phyloP scores from a whole-genome alignment of 2,329 filamentous ascomycete genomes.

The Arachnopeziza araneosa region DNA sequence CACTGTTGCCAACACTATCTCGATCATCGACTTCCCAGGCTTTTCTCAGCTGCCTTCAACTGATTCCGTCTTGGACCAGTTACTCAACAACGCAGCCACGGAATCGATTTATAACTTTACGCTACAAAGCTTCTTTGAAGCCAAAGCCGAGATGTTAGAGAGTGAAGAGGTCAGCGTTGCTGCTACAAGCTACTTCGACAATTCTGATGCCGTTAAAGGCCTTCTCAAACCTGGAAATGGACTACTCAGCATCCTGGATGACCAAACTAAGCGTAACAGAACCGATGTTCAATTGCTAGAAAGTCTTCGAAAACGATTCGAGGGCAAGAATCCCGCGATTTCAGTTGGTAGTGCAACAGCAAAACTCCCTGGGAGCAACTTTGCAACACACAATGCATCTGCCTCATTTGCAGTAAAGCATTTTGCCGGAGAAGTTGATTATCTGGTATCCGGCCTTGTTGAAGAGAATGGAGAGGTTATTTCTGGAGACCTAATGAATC shows the following conservation, averaged over 20 bases:
- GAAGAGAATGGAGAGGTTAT: slow-evolving; percentile 97
- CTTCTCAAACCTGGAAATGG: slow-evolving; percentile 91
- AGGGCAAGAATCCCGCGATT: slow-evolving; percentile 90
- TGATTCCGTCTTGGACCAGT: slow-evolving; percentile 80
- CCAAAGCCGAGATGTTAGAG: slow-evolving; percentile 87
- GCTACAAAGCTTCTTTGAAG: slow-evolving; percentile 92
- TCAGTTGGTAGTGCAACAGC: slow-evolving; percentile 68
- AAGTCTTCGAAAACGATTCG: slow-evolving; percentile 85
- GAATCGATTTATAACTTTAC: slow-evolving; percentile 92
- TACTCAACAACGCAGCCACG: slow-evolving; percentile 89
- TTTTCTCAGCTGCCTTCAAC: slow-evolving; percentile 85
- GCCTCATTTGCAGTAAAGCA: slow-evolving; percentile 88
- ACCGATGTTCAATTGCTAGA: slow-evolving; percentile 88
- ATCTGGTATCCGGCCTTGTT: slow-evolving; percentile 77
- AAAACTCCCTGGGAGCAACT: slow-evolving; percentile 81
- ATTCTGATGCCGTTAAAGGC: slow-evolving; percentile 87
- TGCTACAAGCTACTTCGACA: slow-evolving; percentile 95
- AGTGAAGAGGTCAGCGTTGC: slow-evolving; percentile 88
- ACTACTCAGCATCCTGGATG: slow-evolving; percentile 87
- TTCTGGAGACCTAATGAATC: slow-evolving; percentile 90
- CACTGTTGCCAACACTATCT: slow-evolving; percentile 85
- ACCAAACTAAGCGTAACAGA: slow-evolving; percentile 85
- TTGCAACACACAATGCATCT: slow-evolving; percentile 73
- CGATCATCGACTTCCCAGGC: slow-evolving; percentile 92
- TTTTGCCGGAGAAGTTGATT: slow-evolving; percentile 95